A percentile compares a stretch with the other conserved stretches of the same genome.
phyloP scores from a whole-genome alignment of 495 filamentous ascomycete species.

The Podospora australis region DNA sequence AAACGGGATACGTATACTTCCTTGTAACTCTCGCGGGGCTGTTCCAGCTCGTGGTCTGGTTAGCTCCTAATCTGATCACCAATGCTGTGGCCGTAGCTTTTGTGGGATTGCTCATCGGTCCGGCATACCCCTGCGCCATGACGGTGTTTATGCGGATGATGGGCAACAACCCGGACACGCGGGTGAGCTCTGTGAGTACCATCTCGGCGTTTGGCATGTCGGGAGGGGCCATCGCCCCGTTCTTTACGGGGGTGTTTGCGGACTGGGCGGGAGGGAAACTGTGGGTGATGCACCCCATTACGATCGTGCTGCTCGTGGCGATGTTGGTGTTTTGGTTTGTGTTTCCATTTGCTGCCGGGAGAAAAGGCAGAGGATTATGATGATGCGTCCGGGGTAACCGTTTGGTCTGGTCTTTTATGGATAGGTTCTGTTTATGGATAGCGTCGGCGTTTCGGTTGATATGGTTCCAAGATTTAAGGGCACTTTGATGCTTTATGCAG shows the following conservation, averaged over 20 bases:
- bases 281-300: conserved; percentile 69
- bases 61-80: conserved; percentile 64
- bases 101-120: conserved; percentile 72
- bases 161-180: conserved; percentile 36
- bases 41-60: conserved; percentile 69
- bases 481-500: neutral
- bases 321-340: conserved; percentile 64
- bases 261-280: conserved; percentile 63
- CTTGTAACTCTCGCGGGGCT: conserved; percentile 53
- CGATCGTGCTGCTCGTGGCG: conserved; percentile 56
- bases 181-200: conserved; percentile 60
- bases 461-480: neutral
- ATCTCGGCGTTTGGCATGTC: conserved; percentile 67
- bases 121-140: conserved; percentile 66
- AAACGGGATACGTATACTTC: conserved; percentile 57
- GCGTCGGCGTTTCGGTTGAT: too few species aligned
- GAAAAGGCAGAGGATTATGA: too few species aligned
- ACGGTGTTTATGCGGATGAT: conserved; percentile 59
- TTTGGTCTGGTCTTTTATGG: too few species aligned
- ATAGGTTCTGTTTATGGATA: too few species aligned
- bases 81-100: conserved; percentile 64
- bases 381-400: too few species aligned
- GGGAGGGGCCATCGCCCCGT: conserved; percentile 68
- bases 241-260: conserved; percentile 65
- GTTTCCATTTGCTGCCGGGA: conserved; percentile 47